A percentile compares a stretch with the other conserved stretches of the same genome.
phyloP scores from a whole-genome alignment of 306 rosid genomes.

The Medicago ruthenica region DNA sequence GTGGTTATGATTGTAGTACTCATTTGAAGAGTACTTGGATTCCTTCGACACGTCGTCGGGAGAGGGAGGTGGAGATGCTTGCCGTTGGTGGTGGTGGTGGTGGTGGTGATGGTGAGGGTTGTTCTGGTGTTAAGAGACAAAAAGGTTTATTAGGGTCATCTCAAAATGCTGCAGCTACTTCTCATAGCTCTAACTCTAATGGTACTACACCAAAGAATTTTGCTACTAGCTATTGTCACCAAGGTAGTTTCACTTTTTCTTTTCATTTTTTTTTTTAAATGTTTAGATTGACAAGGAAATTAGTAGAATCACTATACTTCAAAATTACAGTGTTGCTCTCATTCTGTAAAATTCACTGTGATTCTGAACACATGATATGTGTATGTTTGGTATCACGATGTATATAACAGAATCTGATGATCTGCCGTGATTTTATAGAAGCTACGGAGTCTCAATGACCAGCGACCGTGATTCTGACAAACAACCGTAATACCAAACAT shows the following conservation, averaged over 20 bases:
- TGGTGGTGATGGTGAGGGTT: conserved; percentile 42
- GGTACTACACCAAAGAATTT: conserved; percentile 57
- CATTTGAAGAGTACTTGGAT: conserved; percentile 94
- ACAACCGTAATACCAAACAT: background rate
- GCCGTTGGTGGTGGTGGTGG: conserved; percentile 43
- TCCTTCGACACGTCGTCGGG: conserved; percentile 70
- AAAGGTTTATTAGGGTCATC: conserved; percentile 49
- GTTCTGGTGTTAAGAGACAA: conserved; percentile 63
- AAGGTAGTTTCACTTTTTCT: conserved; percentile 50
- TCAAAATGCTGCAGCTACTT: conserved; percentile 52
- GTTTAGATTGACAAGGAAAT: background rate
- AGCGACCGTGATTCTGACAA: too few species aligned
- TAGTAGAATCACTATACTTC: background rate
- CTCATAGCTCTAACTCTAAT: conserved; percentile 64
- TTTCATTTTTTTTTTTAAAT: background rate
- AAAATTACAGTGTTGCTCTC: background rate
- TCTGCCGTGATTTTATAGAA: too few species aligned
- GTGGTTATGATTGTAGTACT: conserved; percentile 68
- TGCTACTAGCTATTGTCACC: conserved; percentile 54
- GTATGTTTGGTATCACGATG: too few species aligned
- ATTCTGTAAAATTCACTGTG: background rate
- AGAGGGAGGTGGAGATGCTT: conserved; percentile 46
- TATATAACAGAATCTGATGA: too few species aligned
- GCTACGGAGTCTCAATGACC: too few species aligned
- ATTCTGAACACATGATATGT: background rate